Evolutionary conservation across 352 stramenopile genomes (phyloP).

Genomic region (Globisporangium barbulae): DNA sequence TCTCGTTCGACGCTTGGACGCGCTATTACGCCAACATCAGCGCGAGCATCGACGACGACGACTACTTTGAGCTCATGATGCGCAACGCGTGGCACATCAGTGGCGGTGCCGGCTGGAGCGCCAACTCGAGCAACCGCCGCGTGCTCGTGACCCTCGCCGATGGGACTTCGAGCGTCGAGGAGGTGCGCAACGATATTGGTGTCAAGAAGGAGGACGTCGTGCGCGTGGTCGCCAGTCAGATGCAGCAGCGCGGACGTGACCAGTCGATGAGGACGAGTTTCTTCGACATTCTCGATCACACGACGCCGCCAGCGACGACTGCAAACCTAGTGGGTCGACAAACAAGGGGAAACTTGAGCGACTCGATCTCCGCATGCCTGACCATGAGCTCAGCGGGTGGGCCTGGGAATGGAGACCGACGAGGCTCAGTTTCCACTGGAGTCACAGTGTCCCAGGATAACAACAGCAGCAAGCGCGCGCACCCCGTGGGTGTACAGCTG

Average conservation of each 20-base stretch:
- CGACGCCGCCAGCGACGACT: slow-evolving; percentile 10
- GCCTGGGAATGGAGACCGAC: background rate
- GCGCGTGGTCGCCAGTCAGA: slow-evolving; percentile 29
- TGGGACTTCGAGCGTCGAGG: slow-evolving; percentile 39
- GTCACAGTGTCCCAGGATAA: background rate
- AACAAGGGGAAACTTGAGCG: slow-evolving; percentile 47
- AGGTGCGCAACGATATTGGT: slow-evolving; percentile 46
- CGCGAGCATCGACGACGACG: slow-evolving; percentile 86
- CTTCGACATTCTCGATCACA: slow-evolving; percentile 62
- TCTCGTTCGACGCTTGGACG: slow-evolving; percentile 62
- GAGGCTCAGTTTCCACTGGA: background rate
- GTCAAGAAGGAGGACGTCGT: slow-evolving; percentile 28
- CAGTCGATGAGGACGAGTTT: slow-evolving; percentile 31
- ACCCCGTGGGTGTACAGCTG: slow-evolving; percentile 50
- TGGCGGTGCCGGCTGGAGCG: slow-evolving; percentile 41
- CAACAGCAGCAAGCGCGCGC: slow-evolving; percentile 20
- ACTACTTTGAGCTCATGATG: slow-evolving; percentile 93
- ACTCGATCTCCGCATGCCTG: slow-evolving; percentile 52
- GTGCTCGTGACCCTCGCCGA: slow-evolving; percentile 66
- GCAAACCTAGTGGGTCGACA: slow-evolving; percentile 23
- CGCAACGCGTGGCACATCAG: slow-evolving; percentile 80
- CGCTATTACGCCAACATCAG: slow-evolving; percentile 91
- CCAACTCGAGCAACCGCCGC: slow-evolving; percentile 57
- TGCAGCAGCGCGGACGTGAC: slow-evolving; percentile 8
- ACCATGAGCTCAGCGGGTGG: slow-evolving; percentile 11